phyloP scores from a whole-genome alignment of 306 rosid species.

The Psophocarpus tetragonolobus region DNA sequence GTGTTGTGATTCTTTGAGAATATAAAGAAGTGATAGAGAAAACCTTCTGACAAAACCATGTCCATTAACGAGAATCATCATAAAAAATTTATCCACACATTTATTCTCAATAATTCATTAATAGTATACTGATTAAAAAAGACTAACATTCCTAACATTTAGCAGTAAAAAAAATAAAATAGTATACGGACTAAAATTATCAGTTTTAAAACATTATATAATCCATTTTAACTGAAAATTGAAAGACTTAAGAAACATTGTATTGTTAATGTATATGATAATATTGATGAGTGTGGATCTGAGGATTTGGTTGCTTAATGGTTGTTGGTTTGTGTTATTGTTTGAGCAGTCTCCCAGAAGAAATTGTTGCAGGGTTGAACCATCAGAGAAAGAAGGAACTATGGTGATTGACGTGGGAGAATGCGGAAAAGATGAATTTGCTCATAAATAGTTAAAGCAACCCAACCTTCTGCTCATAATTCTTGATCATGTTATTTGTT shows the following conservation, averaged over 20 bases:
- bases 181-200: not conserved
- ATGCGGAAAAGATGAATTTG: constrained; percentile 55
- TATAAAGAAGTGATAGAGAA: too few species aligned
- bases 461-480: not conserved
- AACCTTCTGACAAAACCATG: too few species aligned
- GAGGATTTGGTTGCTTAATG: not conserved
- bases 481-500: not conserved
- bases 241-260: too few species aligned
- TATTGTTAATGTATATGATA: not conserved
- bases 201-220: too few species aligned
- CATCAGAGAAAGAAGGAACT: constrained; percentile 32
- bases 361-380: constrained; percentile 59
- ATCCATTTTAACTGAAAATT: too few species aligned
- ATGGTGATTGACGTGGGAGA: constrained; percentile 54
- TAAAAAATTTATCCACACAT: too few species aligned
- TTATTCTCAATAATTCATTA: too few species aligned
- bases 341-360: constrained; percentile 61
- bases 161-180: too few species aligned
- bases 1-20: too few species aligned
- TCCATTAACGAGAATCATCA: too few species aligned
- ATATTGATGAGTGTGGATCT: not conserved
- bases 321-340: not conserved
- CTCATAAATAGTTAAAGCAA: constrained; percentile 1
- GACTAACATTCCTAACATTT: too few species aligned
- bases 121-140: too few species aligned